Conservation (phyloP, 192 early-diverging fungal genomes). For the Entomortierella chlamydospora region DNA sequence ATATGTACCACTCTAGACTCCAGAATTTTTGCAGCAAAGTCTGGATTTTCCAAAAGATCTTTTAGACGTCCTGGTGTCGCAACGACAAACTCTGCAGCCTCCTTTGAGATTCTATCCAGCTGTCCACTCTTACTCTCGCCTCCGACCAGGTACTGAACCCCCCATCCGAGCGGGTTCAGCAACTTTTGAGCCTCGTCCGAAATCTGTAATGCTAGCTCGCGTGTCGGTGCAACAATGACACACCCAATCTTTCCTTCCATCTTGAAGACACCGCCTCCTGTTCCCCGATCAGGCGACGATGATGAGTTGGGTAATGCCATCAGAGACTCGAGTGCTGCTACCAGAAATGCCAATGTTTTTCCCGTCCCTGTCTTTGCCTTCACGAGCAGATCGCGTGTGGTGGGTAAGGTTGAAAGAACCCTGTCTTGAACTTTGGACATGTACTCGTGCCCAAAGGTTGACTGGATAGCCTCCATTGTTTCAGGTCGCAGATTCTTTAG, state of each 20-base stretch:
- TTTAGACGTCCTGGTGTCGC: slow-evolving; percentile 96
- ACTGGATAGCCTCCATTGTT: slow-evolving; percentile 67
- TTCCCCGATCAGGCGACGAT: background rate
- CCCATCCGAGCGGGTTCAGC: slow-evolving; percentile 63
- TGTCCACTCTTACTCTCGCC: slow-evolving; percentile 73
- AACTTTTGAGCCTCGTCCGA: slow-evolving; percentile 77
- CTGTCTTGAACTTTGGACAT: slow-evolving; percentile 88
- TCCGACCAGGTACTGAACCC: slow-evolving; percentile 80
- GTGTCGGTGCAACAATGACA: slow-evolving; percentile 88
- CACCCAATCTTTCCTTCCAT: slow-evolving; percentile 68
- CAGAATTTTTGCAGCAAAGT: slow-evolving; percentile 59
- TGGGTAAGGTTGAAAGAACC: slow-evolving; percentile 78
- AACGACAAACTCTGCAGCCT: slow-evolving; percentile 85
- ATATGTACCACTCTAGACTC: slow-evolving; percentile 62
- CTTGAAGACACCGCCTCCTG: background rate
- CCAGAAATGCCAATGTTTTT: slow-evolving; percentile 94
- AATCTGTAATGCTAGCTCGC: slow-evolving; percentile 91
- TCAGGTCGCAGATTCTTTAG: slow-evolving; percentile 52
- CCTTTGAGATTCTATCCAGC: slow-evolving; percentile 56
- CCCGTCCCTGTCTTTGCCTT: slow-evolving; percentile 98
- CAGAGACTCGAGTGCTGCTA: slow-evolving; percentile 85
- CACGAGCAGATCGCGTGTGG: slow-evolving; percentile 84
- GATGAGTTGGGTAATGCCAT: slow-evolving; percentile 47
- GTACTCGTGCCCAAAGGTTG: slow-evolving; percentile 74
- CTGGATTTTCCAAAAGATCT: slow-evolving; percentile 68